Evolutionary conservation across 768 basidiomycete species (phyloP), one percentile per base, ranked within the genome.

Genomic region (Hericium erinaceus): DNA sequence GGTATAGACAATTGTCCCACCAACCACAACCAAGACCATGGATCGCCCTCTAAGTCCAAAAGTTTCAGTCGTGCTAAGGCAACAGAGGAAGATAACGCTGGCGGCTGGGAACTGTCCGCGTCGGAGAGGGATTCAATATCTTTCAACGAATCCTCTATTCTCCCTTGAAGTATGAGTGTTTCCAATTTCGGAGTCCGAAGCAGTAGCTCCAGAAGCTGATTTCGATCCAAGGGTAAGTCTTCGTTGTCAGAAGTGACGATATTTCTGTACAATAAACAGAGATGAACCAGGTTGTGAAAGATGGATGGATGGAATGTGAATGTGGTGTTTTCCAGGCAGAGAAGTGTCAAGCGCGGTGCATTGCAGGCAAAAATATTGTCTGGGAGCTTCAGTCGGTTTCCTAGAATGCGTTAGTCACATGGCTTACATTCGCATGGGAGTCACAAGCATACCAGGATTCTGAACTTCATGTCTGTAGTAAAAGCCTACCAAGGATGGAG

Each of bases 401-500:
- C 16, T 22, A 22, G 18, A 13, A 50, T 5, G 48, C 18, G 8
- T 15, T 15, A 15, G 22, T 50, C 24, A 24, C 24, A 33, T 9
- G 7, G 3, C 4, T 13, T n/a, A 50, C 7, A 22, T 50, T 20
- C 28, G 8, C 28, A 5, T 6, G 4, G 6, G 20, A 50, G 13
- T 13, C 48, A 13, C 13, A 6, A 15, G 8, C 13, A 15, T 15
- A 24, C 13, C 13, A 8, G 33, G 33, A 33, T 13, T n/a, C 20
- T 5, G 1, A 22, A 1, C 1, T 22, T 1, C 1, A 15, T 13
- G 9, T n/a, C 5, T 8, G 48, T 7, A n/a, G 6, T 1, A 5
- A 50, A 24, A 24, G 22, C 1, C 1, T 15, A 10, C 4, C 16
- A 15, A 8, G 1, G 8, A 15, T 15, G 20, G 20, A 22, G 18